Evolutionary conservation across 2,329 filamentous ascomycete genomes (phyloP), one percentile per base, ranked within the genome.

Genomic region (Fusarium succisae): DNA sequence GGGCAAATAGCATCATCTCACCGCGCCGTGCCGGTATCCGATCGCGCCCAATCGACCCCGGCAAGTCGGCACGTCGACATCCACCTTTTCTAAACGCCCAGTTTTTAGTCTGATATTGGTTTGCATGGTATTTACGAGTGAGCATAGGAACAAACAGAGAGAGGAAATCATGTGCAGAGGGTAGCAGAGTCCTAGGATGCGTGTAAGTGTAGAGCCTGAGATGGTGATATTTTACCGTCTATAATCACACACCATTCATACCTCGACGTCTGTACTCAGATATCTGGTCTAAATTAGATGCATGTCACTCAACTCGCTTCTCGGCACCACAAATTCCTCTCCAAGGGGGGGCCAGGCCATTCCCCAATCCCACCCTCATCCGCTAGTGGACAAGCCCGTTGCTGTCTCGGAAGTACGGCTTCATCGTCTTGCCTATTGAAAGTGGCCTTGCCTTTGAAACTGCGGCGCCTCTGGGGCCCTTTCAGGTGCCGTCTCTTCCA

Each of bases 11-110:
- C 70, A 77, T 77, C 76, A 78, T 76, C 76, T 78, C 75, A 78
- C 76, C 76, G 76, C 76, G 76, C 69, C 69, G 76, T 78, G 76
- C 76, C 76, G 76, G 72, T 78, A 78, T 76, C 76, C 76, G 76
- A 78, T 77, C 73, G 72, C 71, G 53, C 66, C 76, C 76, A 78
- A 77, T 78, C 68, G 74, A 78, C 73, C 76, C 76, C 76, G 76
- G 76, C 74, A 78, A 77, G 77, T 77, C 76, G 76, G 73, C 76
- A 77, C 75, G 58, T 58, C 63, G 65, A 74, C 74, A 78, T 77
- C 76, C 76, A 78, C 76, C 59, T 62, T 69, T 70, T 64, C 55
- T 43, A 74, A 63, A 74, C 68, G 68, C 67, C 68, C 48, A 59
- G 60, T 59, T 69, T 74, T 69, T 64, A 65, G 60, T 53, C 43